Percentiles rank a stretch among this genome's conserved stretches.
These are phyloP conservation scores for Ustilago loliicola DNA, from an alignment of 1,284 basidiomycete species.

Conservation along the genomic window DNA sequence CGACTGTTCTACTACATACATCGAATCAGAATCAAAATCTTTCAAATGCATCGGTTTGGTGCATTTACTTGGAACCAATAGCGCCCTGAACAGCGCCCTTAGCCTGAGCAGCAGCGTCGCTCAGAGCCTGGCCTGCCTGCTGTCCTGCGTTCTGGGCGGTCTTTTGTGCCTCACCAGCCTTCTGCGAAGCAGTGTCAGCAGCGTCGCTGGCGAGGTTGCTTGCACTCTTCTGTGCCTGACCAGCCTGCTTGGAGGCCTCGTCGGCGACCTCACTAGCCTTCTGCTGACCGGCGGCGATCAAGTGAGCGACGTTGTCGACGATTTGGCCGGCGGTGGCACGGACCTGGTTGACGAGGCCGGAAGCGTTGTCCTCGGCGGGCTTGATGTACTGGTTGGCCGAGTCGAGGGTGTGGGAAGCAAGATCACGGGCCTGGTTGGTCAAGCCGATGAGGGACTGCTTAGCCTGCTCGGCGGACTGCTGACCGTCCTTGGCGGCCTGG, in stretches of 20 bases:
- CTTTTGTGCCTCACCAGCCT: slow-evolving; percentile 36
- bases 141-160: slow-evolving; percentile 29
- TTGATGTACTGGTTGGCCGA: slow-evolving; percentile 62
- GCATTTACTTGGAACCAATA: slow-evolving; percentile 39
- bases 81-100: slow-evolving; percentile 45
- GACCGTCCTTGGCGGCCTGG: slow-evolving; percentile 49
- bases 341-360: slow-evolving; percentile 47
- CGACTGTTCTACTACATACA: slow-evolving; percentile 15
- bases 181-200: slow-evolving; percentile 28
- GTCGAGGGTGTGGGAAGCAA: slow-evolving; percentile 55
- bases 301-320: slow-evolving; percentile 46
- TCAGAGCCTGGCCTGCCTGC: slow-evolving; percentile 46
- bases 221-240: slow-evolving; percentile 21
- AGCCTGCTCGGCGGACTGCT: slow-evolving; percentile 51
- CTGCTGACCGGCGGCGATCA: slow-evolving; percentile 44
- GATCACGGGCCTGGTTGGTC: slow-evolving; percentile 57
- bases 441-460: slow-evolving; percentile 52
- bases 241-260: slow-evolving; percentile 44
- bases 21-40: background rate
- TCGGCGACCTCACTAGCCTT: slow-evolving; percentile 52
- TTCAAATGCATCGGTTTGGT: background rate
- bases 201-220: slow-evolving; percentile 29
- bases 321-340: slow-evolving; percentile 46
- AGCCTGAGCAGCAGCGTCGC: slow-evolving; percentile 50
- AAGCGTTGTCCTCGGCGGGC: slow-evolving; percentile 45